phyloP scores from a whole-genome alignment of 2,329 filamentous ascomycete species.

The Sporothrix phasma region DNA sequence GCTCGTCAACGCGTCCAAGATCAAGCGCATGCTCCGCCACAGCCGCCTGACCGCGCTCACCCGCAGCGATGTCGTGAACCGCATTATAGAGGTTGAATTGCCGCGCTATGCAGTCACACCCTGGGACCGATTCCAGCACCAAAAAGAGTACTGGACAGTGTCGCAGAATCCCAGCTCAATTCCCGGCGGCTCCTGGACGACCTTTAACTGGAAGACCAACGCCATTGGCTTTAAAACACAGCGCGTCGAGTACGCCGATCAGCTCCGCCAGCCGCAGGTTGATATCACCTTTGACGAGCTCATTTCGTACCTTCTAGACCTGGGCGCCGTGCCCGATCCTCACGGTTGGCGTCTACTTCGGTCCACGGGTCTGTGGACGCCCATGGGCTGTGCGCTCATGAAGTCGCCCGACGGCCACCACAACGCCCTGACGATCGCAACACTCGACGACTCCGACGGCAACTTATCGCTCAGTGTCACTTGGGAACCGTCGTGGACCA shows the following conservation, averaged over 20 bases:
- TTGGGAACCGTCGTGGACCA: constrained; percentile 48
- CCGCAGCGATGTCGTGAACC: constrained; percentile 53
- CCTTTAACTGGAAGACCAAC: constrained; percentile 56
- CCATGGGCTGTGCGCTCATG: constrained; percentile 47
- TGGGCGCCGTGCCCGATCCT: constrained; percentile 50
- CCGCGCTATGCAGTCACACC: constrained; percentile 55
- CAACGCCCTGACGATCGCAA: constrained; percentile 42
- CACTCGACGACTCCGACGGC: constrained; percentile 51
- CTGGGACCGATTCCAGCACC: constrained; percentile 42
- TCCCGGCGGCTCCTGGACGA: constrained; percentile 54
- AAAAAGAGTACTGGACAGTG: constrained; percentile 49
- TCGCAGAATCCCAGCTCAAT: constrained; percentile 41
- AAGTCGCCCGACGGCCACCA: constrained; percentile 39
- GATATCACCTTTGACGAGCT: constrained; percentile 49
- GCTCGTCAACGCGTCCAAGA: constrained; percentile 48
- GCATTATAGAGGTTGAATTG: constrained; percentile 56
- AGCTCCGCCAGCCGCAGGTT: constrained; percentile 43
- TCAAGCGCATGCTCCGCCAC: constrained; percentile 47
- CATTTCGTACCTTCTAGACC: constrained; percentile 51
- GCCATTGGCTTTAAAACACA: constrained; percentile 52
- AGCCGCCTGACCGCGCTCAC: constrained; percentile 51
- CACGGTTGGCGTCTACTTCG: constrained; percentile 49
- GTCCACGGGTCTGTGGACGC: constrained; percentile 50
- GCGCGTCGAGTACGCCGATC: constrained; percentile 51
- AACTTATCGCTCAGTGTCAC: constrained; percentile 46